Evolutionary conservation across 805 yeast genomes (phyloP).

Genomic region (Wickerhamomyces bisporus): DNA sequence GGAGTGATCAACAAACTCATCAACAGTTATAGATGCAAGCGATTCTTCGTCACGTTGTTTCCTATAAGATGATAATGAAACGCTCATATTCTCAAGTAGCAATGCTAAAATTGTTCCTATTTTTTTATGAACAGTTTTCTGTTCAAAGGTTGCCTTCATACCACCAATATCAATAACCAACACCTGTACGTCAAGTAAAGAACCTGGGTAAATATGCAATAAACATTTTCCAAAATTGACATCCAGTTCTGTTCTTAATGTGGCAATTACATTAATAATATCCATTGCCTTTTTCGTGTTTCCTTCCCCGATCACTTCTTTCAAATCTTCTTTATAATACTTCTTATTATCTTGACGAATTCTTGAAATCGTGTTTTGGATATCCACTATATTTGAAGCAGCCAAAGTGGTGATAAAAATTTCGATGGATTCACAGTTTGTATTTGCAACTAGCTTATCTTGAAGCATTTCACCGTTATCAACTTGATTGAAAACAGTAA

Average conservation of each 20-base stretch:
- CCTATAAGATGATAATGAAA: constrained; percentile 61
- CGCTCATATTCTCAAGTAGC: constrained; percentile 54
- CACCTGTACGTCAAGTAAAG: constrained; percentile 73
- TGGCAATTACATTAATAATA: constrained; percentile 26
- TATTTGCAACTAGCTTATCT: constrained; percentile 55
- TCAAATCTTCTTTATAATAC: constrained; percentile 71
- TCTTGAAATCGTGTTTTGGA: constrained; percentile 62
- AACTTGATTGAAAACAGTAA: constrained; percentile 66
- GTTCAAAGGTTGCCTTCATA: constrained; percentile 47
- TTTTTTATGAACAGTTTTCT: constrained; percentile 36
- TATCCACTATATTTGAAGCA: constrained; percentile 77
- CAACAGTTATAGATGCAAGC: constrained; percentile 40
- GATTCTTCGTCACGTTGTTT: constrained; percentile 46
- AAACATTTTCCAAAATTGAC: constrained; percentile 52
- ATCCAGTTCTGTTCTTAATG: constrained; percentile 61
- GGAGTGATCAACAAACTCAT: constrained; percentile 52
- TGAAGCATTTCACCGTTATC: constrained; percentile 39
- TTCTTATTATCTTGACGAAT: constrained; percentile 67
- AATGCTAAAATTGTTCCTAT: constrained; percentile 51
- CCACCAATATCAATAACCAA: constrained; percentile 56
- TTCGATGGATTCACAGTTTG: constrained; percentile 47
- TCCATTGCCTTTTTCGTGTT: constrained; percentile 16
- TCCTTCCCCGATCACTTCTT: constrained; percentile 38
- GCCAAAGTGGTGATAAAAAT: constrained; percentile 77
- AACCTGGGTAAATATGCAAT: constrained; percentile 75